Evolutionary conservation across 1,139 yeast genomes (phyloP), one percentile per base, ranked within the genome.

Genomic region (Lodderomyces parapsilosis): DNA sequence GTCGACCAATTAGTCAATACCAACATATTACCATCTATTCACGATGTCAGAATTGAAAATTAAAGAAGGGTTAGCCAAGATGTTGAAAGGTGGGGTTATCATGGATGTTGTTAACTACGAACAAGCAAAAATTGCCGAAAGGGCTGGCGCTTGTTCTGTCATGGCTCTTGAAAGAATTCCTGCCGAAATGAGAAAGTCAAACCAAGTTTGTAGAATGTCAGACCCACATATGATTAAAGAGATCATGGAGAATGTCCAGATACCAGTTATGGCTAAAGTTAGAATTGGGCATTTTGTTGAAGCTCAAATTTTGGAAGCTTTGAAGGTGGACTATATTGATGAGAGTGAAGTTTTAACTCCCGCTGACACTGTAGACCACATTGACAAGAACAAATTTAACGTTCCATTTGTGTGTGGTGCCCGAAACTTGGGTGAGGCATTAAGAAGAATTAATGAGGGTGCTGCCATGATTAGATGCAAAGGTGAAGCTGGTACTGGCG

Each of bases 401-500:
- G 86, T 84, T 38, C 95, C 95, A 25, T 87, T 86, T 62, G 95
- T 87, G 15, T 87, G 96, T 63, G 96, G 96, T 32, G 90, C 94
- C 46, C 83, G 82, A 60, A 80, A 86, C 65, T 74, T 87, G 50
- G 95, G 95, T 40, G 95, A 87, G 63, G 94, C 95, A 2, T 74
- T 87, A 54, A 80, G 95, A 64, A 78, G 96, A 61, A 76, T 87
- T 56, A 68, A 75, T 53, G 96, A 87, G 65, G 95, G 95, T 53
- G 94, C 95, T 35, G 91, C 93, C 37, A 86, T 87, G 93, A 79
- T 87, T 58, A 78, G 95, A 62, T 83, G 94, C 50, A 87, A 86
- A 66, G 95, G 95, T 51, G 95, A 86, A 63, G 94, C 95, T 18
- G 96, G 95, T 39, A 86, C 95, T 36, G 96, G 96, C 41, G 95